Conservation (phyloP, 192 early-diverging fungal genomes). For the Linnemannia elongata region DNA sequence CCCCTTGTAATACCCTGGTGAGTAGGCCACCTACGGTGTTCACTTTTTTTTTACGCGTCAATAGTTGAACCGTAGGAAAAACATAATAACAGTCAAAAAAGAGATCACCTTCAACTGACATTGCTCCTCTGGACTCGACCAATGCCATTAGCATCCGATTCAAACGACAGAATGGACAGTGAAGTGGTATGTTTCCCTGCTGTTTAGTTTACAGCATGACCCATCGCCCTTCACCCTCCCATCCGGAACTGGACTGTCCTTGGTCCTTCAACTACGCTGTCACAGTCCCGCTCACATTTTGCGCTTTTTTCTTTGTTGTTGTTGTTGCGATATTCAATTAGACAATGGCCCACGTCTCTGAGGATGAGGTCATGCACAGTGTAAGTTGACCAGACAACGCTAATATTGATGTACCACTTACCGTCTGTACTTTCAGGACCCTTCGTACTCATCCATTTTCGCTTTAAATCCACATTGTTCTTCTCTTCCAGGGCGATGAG, state of each 20-base stretch:
- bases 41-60: not conserved
- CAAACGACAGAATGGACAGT: not conserved
- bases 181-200: not conserved
- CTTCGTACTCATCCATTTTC: not conserved
- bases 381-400: slow-evolving; percentile 22
- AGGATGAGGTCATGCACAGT: slow-evolving; percentile 49
- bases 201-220: not conserved
- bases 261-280: not conserved
- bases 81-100: not conserved
- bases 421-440: not conserved
- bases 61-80: not conserved
- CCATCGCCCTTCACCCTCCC: not conserved
- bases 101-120: not conserved
- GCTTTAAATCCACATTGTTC: not conserved
- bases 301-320: not conserved
- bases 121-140: not conserved
- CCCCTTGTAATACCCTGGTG: not conserved
- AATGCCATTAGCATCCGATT: not conserved
- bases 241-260: not conserved
- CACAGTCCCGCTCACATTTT: slow-evolving; percentile 4
- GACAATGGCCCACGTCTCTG: slow-evolving; percentile 34
- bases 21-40: not conserved
- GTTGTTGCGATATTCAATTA: not conserved
- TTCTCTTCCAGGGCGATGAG: not conserved
- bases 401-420: not conserved